phyloP scores from a whole-genome alignment of 306 rosid genomes.

The Cicer yamashitae region DNA sequence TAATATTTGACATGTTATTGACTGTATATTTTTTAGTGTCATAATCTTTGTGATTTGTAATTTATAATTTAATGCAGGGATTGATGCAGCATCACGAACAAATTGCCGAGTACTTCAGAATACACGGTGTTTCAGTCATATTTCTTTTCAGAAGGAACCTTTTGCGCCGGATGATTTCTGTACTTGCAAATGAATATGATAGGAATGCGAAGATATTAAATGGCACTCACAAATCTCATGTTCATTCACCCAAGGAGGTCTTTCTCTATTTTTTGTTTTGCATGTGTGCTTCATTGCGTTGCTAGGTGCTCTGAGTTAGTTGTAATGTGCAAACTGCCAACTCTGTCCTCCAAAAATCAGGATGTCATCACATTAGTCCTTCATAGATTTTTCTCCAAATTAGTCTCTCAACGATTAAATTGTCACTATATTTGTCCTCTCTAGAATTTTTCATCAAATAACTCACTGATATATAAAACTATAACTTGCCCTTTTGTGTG shows the following conservation, averaged over 20 bases:
- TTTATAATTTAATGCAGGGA: slow-evolving; percentile 63
- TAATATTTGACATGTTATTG: slow-evolving; percentile 1
- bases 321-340: neutral
- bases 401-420: neutral
- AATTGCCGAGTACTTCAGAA: slow-evolving; percentile 75
- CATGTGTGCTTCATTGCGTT: neutral
- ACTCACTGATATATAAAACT: neutral
- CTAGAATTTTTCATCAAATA: neutral
- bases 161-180: slow-evolving; percentile 89
- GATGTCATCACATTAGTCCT: neutral
- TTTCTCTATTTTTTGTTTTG: slow-evolving; percentile 34
- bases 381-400: slow-evolving; percentile 1
- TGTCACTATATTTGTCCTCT: neutral
- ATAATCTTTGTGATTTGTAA: slow-evolving; percentile 12
- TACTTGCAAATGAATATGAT: slow-evolving; percentile 86
- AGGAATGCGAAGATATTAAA: slow-evolving; percentile 72
- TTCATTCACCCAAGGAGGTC: slow-evolving; percentile 91
- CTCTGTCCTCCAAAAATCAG: slow-evolving; percentile 1
- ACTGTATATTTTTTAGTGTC: slow-evolving; percentile 8
- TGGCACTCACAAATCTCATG: slow-evolving; percentile 98
- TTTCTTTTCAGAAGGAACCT: slow-evolving; percentile 97
- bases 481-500: neutral
- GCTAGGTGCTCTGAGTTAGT: slow-evolving; percentile 25
- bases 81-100: slow-evolving; percentile 84
- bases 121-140: slow-evolving; percentile 77